Conservation (phyloP, 345 rosid species). For the Triadica sebifera region DNA sequence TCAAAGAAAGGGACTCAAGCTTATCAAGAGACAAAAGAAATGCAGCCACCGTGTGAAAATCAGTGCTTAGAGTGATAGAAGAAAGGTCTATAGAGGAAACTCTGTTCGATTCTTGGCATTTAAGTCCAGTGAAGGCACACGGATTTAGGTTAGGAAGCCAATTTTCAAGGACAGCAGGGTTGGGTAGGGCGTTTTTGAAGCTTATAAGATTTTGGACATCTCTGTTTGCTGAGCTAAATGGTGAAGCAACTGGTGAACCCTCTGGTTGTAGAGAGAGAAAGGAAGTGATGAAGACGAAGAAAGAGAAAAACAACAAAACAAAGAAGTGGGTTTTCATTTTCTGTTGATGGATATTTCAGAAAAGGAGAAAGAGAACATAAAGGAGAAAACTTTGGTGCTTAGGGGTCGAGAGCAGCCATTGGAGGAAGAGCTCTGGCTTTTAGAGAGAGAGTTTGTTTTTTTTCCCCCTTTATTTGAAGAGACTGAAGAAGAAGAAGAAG, state of each 20-base stretch:
- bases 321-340: slow-evolving; percentile 21
- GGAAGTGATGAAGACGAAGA: background rate
- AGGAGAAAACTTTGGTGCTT: background rate
- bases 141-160: slow-evolving; percentile 66
- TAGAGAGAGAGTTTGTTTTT: slow-evolving; percentile 6
- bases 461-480: background rate
- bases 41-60: slow-evolving; percentile 55
- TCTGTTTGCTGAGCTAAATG: slow-evolving; percentile 12
- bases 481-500: slow-evolving; percentile 3
- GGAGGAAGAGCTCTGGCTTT: slow-evolving; percentile 12
- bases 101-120: slow-evolving; percentile 49
- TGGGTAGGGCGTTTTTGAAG: slow-evolving; percentile 53
- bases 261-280: slow-evolving; percentile 6
- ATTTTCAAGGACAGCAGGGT: slow-evolving; percentile 46
- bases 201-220: slow-evolving; percentile 58
- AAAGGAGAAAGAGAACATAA: background rate
- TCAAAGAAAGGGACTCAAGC: slow-evolving; percentile 55
- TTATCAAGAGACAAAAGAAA: slow-evolving; percentile 50
- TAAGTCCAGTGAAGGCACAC: slow-evolving; percentile 62
- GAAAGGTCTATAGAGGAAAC: slow-evolving; percentile 64
- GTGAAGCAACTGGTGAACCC: slow-evolving; percentile 7
- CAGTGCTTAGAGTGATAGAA: slow-evolving; percentile 38
- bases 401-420: slow-evolving; percentile 18
- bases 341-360: background rate
- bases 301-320: slow-evolving; percentile 3